Base-by-base conservation (phyloP, 805 yeast genomes). In the Ogataea pini region DNA sequence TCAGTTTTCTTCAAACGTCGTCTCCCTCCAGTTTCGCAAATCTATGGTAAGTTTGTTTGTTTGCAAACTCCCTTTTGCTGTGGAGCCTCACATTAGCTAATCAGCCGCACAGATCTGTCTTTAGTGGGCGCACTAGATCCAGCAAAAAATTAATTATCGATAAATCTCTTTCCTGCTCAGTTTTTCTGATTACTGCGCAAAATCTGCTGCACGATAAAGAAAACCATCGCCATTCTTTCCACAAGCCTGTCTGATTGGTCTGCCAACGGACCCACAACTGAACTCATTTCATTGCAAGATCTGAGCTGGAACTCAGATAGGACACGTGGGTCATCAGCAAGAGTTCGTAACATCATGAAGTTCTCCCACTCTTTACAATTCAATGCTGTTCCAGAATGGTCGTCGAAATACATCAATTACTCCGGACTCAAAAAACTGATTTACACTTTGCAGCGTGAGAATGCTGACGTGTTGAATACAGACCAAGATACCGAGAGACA, bases 351-450 rank as follows among this genome's bases (percentile, higher is more conserved):
- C 33, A 18, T 16, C 4, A 92, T 92, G 99, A 92, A 92, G 78
- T 92, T 92, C 71, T 86, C 96, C 20, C 96, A 91, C 64, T 88
- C 97, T 5, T 72, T 92, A 55, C 97, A 92, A 76, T 91, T 92
- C 70, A 92, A 92, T 68, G 96, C 98, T 19, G 98, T 94, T 4
- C 97, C 99, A 1, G 98, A 94, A 67, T 92, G 99, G 99, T 81
- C 96, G 10, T 83, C 96, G 22, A 82, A 87, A 64, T 92, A 92
- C 68, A 84, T 92, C 48, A 91, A 95, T 47, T 92, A 92, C 68
- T 86, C 96, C 1, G 83, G 87, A 32, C 73, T 94, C 50, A 92
- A 94, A 67, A 89, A 88, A 70, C 76, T 87, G 36, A 86, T 91
- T 24, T 92, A 91, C 66, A 74, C 83, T 14, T 73, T 92, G 40